phyloP scores from a whole-genome alignment of 768 basidiomycete species.

The Myochromella boudieri region DNA sequence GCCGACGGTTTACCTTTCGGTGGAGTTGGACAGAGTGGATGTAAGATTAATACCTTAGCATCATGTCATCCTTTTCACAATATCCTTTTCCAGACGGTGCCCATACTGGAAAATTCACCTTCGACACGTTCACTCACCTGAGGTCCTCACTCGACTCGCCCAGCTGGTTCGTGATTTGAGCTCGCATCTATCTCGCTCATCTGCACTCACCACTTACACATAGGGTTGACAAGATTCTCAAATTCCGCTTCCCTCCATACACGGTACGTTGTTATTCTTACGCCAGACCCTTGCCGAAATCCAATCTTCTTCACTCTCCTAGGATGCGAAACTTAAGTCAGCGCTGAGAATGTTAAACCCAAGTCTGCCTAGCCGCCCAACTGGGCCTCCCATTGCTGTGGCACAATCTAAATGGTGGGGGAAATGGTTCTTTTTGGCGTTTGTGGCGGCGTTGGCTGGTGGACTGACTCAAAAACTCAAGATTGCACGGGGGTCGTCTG shows the following conservation, averaged over 20 bases:
- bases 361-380: slow-evolving; percentile 45
- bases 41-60: slow-evolving; percentile 39
- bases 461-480: slow-evolving; percentile 41
- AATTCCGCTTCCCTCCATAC: slow-evolving; percentile 65
- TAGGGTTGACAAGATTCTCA: slow-evolving; percentile 51
- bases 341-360: slow-evolving; percentile 24
- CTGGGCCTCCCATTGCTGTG: slow-evolving; percentile 33
- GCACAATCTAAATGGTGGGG: slow-evolving; percentile 33
- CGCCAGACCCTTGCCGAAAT: no score
- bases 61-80: not conserved
- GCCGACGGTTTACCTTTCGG: slow-evolving; percentile 28
- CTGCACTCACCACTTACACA: not conserved
- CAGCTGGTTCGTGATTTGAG: slow-evolving; percentile 41
- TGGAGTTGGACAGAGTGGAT: slow-evolving; percentile 42
- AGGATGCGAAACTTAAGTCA: slow-evolving; percentile 33
- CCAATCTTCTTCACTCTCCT: no score
- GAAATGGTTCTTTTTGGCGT: slow-evolving; percentile 49
- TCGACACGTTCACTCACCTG: slow-evolving; percentile 77
- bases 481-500: slow-evolving; percentile 18
- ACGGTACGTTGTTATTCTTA: slow-evolving; percentile 27
- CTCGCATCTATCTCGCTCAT: slow-evolving; percentile 17
- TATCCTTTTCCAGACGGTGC: slow-evolving; percentile 48
- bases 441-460: slow-evolving; percentile 41
- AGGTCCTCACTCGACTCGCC: slow-evolving; percentile 63
- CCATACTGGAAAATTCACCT: slow-evolving; percentile 72